Evolutionary conservation across 306 rosid species (phyloP).

Genomic region (Cicer chorassanicum): DNA sequence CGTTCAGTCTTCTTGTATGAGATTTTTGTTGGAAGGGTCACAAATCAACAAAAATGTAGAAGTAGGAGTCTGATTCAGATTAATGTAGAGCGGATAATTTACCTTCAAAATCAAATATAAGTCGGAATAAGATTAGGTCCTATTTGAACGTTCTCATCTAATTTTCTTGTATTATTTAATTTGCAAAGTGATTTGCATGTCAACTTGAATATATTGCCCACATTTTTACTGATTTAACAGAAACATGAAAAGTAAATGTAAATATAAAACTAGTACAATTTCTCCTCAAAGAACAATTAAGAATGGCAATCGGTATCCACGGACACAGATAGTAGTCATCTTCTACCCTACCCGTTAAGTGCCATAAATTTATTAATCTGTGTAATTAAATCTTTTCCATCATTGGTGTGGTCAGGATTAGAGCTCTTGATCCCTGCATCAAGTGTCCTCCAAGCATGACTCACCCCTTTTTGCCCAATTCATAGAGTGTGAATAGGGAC

Average conservation of each 20-base stretch:
- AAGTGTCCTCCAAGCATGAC: too few relatives aligned
- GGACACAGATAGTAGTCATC: too few relatives aligned
- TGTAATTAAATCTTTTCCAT: too few relatives aligned
- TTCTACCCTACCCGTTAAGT: too few relatives aligned
- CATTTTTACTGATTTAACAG: too few relatives aligned
- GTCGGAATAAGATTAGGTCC: slow-evolving; percentile 1
- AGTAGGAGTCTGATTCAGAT: slow-evolving; percentile 7
- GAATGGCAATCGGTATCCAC: too few relatives aligned
- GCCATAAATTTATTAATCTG: too few relatives aligned
- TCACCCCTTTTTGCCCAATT: too few relatives aligned
- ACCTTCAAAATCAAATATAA: slow-evolving; percentile 11
- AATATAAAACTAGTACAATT: neutral
- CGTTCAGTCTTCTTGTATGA: slow-evolving; percentile 4
- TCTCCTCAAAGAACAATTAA: neutral
- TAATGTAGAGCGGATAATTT: neutral
- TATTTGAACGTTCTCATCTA: neutral
- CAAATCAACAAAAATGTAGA: slow-evolving; percentile 8
- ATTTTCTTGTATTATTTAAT: slow-evolving; percentile 18
- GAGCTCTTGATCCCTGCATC: too few relatives aligned
- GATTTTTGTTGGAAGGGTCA: neutral
- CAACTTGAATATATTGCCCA: too few relatives aligned
- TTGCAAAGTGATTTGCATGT: slow-evolving; percentile 19
- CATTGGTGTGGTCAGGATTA: too few relatives aligned
- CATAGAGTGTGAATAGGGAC: too few relatives aligned
- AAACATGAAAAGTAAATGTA: neutral